Conservation (phyloP, 2,329 filamentous ascomycete genomes). For the Trichoderma brevicompactum region DNA sequence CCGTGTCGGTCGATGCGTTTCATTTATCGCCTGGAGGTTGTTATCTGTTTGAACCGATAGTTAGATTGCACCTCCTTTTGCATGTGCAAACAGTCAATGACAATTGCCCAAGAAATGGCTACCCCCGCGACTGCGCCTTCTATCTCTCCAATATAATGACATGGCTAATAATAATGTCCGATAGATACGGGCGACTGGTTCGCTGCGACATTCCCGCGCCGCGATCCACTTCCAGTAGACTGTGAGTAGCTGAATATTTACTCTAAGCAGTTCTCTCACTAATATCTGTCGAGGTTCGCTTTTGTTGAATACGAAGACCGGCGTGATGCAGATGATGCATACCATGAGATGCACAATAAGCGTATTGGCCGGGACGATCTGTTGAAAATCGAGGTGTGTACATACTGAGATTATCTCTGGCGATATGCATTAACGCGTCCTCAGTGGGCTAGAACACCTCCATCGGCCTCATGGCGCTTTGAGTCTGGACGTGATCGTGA, state of each 20-base stretch:
- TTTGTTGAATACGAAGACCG: conserved; percentile 99
- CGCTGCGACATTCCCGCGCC: conserved; percentile 98
- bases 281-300: conserved; percentile 68
- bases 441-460: conserved; percentile 98
- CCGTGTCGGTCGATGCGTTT: conserved; percentile 37
- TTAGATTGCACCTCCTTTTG: conserved; percentile 34
- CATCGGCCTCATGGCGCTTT: conserved; percentile 97
- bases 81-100: conserved; percentile 30
- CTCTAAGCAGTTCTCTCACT: too few species aligned
- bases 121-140: conserved; percentile 30
- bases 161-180: conserved; percentile 49
- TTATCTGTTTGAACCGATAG: conserved; percentile 36
- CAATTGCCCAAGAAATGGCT: conserved; percentile 21
- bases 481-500: conserved; percentile 85
- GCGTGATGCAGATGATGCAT: conserved; percentile 97
- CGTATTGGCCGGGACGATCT: conserved; percentile 93
- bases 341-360: conserved; percentile 99
- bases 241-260: conserved; percentile 66
- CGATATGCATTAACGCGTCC: background rate
- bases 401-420: conserved; percentile 20
- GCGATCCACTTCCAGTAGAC: conserved; percentile 87
- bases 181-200: conserved; percentile 93
- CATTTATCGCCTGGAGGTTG: conserved; percentile 37
- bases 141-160: conserved; percentile 19
- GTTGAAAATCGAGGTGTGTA: conserved; percentile 88